Evolutionary conservation across 106 monocot genomes (phyloP), one percentile per base, ranked within the genome.

Genomic region (Acorus gramineus): DNA sequence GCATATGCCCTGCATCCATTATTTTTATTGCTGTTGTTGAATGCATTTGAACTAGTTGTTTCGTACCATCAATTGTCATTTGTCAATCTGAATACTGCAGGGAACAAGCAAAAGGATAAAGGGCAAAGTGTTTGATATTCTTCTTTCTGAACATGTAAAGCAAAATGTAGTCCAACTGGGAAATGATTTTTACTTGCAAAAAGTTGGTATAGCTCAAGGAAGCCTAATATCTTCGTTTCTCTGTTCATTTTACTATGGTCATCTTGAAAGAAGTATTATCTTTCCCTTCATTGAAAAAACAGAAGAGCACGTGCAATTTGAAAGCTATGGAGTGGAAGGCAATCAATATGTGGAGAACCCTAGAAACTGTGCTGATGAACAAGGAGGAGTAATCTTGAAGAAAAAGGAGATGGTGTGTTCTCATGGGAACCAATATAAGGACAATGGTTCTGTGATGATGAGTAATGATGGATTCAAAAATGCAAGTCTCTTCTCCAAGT

Each of bases 221-320:
- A 81, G 91, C 49, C 44, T 71, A 9, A 14, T 96, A 47, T 96
- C 96, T 44, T 71, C 83, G 57, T 74, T 87, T 56, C 83, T 96
- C 13, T 91, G 91, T 81, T 96, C 91, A 61, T 81, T 87, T 62
- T 96, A 96, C 73, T 82, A 77, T 56, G 87, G 81, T 0, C 81
- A 91, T 67, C 64, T 96, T 60, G 96, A 91, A 75, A 87, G 69
- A 61, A 72, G 43, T 57, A 52, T 83, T 7, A 74, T 96, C 65
- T 73, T 77, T 47, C 90, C 87, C 4, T 87, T 74, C 60, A 80
- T 96, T 59, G 50, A 75, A 57, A 82, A 79, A 71, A 49, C 60
- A 57, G 13, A 12, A 44, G 60, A 59, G 28, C 47, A 60, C 66
- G 46, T 4, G 2, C 55, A 54, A 8, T n/a, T 5, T 59, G 11